Conservation (phyloP, 2,329 filamentous ascomycete genomes). For the Aspergillus quadricinctus region DNA sequence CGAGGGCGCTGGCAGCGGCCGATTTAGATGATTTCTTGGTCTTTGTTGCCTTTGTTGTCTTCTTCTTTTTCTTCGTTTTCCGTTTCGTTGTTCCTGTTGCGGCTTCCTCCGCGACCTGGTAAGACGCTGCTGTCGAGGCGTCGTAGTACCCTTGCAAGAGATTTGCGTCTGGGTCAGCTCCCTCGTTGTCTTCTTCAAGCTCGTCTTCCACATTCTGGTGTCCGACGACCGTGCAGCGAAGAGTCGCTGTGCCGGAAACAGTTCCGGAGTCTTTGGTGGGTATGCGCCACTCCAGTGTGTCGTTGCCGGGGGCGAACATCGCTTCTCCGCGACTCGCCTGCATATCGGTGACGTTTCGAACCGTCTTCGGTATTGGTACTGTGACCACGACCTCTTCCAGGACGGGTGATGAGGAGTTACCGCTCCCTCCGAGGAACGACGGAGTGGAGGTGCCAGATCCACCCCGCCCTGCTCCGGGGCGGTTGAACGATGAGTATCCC, state of each 20-base stretch:
- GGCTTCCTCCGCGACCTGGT: slow-evolving; percentile 19
- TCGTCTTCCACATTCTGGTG: slow-evolving; percentile 48
- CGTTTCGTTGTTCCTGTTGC: slow-evolving; percentile 25
- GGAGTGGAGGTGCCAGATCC: slow-evolving; percentile 45
- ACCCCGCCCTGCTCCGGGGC: slow-evolving; percentile 36
- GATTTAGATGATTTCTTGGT: slow-evolving; percentile 27
- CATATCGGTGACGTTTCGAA: slow-evolving; percentile 79
- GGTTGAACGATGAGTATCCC: slow-evolving; percentile 39
- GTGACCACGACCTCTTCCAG: slow-evolving; percentile 75
- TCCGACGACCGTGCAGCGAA: slow-evolving; percentile 78
- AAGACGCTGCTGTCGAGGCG: slow-evolving; percentile 34
- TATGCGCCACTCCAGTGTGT: slow-evolving; percentile 76
- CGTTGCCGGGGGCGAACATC: slow-evolving; percentile 69
- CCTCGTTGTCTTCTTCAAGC: slow-evolving; percentile 39
- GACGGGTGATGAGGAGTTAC: slow-evolving; percentile 55
- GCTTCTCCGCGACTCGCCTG: slow-evolving; percentile 79
- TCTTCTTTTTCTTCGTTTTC: slow-evolving; percentile 36
- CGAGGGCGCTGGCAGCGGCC: slow-evolving; percentile 7
- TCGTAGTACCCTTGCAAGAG: slow-evolving; percentile 45
- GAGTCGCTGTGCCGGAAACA: slow-evolving; percentile 63
- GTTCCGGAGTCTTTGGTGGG: slow-evolving; percentile 69
- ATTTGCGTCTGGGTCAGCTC: slow-evolving; percentile 33
- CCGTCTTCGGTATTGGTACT: slow-evolving; percentile 71
- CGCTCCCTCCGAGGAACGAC: slow-evolving; percentile 50
- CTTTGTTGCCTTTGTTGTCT: slow-evolving; percentile 34